Conservation (phyloP, 345 rosid genomes). For the Boechera divaricarpa region DNA sequence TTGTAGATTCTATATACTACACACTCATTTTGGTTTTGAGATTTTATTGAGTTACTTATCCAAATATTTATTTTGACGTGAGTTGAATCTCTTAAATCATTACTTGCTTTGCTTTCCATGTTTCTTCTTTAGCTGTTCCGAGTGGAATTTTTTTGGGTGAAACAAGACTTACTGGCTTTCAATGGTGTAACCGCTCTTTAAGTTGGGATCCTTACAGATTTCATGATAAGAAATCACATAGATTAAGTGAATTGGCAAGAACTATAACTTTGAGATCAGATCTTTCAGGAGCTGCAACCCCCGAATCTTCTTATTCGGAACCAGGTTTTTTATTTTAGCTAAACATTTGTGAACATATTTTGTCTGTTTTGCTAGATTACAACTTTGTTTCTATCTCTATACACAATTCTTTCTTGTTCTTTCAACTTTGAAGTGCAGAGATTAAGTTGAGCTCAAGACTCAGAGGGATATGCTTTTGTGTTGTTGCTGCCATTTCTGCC, state of each 20-base stretch:
- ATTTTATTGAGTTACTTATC: neutral
- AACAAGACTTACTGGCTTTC: slow-evolving; percentile 43
- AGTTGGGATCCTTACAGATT: slow-evolving; percentile 42
- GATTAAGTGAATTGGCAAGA: slow-evolving; percentile 44
- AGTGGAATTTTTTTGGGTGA: slow-evolving; percentile 39
- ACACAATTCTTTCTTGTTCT: slow-evolving; percentile 26
- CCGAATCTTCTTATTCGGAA: slow-evolving; percentile 53
- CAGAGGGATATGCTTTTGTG: slow-evolving; percentile 82
- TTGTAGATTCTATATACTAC: neutral
- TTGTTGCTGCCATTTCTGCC: slow-evolving; percentile 65
- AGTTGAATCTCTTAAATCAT: slow-evolving; percentile 11
- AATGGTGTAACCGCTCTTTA: slow-evolving; percentile 34
- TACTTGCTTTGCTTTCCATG: slow-evolving; percentile 19
- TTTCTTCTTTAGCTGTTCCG: slow-evolving; percentile 49
- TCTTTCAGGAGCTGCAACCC: slow-evolving; percentile 62
- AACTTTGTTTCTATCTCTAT: slow-evolving; percentile 15
- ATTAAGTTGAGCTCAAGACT: slow-evolving; percentile 60
- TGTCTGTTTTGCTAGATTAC: slow-evolving; percentile 15
- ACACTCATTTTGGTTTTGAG: neutral
- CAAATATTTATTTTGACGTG: neutral
- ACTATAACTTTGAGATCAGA: slow-evolving; percentile 57
- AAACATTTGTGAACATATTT: slow-evolving; percentile 22
- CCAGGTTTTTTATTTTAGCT: slow-evolving; percentile 59
- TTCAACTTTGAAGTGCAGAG: slow-evolving; percentile 58
- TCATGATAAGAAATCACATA: slow-evolving; percentile 42